Evolutionary conservation across 2,329 filamentous ascomycete genomes (phyloP).

Genomic region (Triangularia setosa): DNA sequence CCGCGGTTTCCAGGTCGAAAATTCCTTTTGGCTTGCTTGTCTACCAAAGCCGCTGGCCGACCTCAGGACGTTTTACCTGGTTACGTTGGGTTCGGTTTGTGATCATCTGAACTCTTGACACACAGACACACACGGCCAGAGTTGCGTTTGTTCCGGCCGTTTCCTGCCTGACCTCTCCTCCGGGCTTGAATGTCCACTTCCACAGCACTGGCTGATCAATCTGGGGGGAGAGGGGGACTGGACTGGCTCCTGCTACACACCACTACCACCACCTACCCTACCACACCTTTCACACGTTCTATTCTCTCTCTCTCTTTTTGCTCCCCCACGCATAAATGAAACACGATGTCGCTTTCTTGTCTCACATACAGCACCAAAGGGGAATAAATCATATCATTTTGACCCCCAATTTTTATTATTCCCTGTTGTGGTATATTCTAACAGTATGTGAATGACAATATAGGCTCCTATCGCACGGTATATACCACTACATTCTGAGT

Average conservation of each 20-base stretch:
- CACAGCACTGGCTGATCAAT: not conserved
- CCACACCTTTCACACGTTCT: slow-evolving; percentile 6
- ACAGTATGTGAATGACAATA: not conserved
- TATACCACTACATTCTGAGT: slow-evolving; percentile 57
- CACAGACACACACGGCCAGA: not conserved
- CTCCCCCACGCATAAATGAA: slow-evolving; percentile 25
- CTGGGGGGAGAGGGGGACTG: no score
- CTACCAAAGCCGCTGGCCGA: not conserved
- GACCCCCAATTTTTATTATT: not conserved
- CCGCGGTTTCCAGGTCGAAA: slow-evolving; percentile 26
- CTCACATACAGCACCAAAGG: not conserved
- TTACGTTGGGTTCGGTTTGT: slow-evolving; percentile 3
- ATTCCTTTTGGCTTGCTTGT: slow-evolving; percentile 4
- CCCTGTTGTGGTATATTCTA: not conserved
- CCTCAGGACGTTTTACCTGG: slow-evolving; percentile 6
- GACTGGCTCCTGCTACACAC: not conserved
- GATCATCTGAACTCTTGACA: slow-evolving; percentile 6
- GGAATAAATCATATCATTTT: not conserved
- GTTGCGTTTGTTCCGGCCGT: not conserved
- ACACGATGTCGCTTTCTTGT: slow-evolving; percentile 13
- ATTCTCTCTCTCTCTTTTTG: not conserved
- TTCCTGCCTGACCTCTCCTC: not conserved
- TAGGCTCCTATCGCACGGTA: slow-evolving; percentile 57
- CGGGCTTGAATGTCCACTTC: slow-evolving; percentile 3
- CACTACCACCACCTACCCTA: slow-evolving; percentile 1